Evolutionary conservation across 768 basidiomycete genomes (phyloP).

Genomic region (Serendipita indica): DNA sequence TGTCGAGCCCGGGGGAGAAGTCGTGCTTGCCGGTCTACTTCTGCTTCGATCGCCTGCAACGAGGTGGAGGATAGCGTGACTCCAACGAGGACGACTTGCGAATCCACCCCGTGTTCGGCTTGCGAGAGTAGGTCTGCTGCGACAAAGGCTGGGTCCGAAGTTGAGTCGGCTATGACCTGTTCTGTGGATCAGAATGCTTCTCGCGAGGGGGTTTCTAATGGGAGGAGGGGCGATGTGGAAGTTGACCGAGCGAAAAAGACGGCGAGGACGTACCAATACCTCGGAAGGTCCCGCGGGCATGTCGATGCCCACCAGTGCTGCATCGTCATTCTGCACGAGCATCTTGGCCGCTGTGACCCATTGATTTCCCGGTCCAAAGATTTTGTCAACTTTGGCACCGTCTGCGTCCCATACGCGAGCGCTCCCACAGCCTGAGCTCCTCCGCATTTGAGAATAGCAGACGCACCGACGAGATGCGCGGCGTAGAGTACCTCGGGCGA

Average conservation of each 20-base stretch:
- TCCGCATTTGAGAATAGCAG: conserved; percentile 83
- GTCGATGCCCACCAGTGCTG: conserved; percentile 91
- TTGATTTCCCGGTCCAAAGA: conserved; percentile 97
- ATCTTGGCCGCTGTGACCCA: conserved; percentile 99
- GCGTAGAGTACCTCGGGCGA: conserved; percentile 98
- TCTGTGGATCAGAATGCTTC: no score
- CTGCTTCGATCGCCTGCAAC: conserved; percentile 61
- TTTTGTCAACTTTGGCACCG: conserved; percentile 96
- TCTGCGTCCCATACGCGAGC: conserved; percentile 89
- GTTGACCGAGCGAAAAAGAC: not conserved
- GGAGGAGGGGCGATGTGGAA: no score
- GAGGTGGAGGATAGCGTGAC: conserved; percentile 48
- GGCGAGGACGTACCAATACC: conserved; percentile 57
- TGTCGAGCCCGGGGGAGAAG: conserved; percentile 79
- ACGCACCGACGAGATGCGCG: conserved; percentile 78
- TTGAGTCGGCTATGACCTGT: conserved; percentile 86
- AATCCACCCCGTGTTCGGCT: conserved; percentile 96
- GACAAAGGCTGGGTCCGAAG: conserved; percentile 75
- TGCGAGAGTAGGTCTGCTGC: conserved; percentile 95
- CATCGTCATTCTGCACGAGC: conserved; percentile 96
- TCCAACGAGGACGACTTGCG: conserved; percentile 88
- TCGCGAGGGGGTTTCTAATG: no score
- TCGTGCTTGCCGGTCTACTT: conserved; percentile 76
- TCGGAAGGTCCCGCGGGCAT: conserved; percentile 99
- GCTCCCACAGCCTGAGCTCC: conserved; percentile 95